phyloP scores from a whole-genome alignment of 202 grass and related monocot genomes.

The Panicum hallii region DNA sequence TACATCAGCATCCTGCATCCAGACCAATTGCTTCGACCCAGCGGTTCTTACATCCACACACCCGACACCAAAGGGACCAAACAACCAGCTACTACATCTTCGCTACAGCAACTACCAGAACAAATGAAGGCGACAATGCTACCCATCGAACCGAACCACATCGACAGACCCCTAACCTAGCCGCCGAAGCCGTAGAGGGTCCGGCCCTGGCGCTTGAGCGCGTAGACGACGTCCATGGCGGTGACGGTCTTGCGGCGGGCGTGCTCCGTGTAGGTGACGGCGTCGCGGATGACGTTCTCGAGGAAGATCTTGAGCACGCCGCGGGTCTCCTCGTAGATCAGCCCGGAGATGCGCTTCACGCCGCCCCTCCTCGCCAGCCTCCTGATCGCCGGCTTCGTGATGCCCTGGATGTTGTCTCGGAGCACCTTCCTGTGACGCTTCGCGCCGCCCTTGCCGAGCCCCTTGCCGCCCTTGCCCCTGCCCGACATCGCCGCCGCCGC shows the following conservation, averaged over 20 bases:
- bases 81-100: neutral
- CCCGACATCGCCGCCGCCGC: conserved; percentile 58
- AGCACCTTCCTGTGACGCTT: conserved; percentile 96
- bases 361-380: conserved; percentile 76
- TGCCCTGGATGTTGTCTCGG: conserved; percentile 95
- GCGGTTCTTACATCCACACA: neutral
- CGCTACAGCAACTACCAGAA: neutral
- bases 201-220: conserved; percentile 95
- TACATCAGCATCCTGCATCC: neutral
- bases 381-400: conserved; percentile 91
- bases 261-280: conserved; percentile 96
- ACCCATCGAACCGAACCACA: neutral
- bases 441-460: conserved; percentile 82
- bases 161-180: neutral
- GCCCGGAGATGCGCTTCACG: conserved; percentile 87
- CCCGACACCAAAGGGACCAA: too few relatives aligned
- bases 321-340: conserved; percentile 97
- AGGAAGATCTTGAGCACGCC: conserved; percentile 98
- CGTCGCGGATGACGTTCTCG: conserved; percentile 94
- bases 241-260: conserved; percentile 93
- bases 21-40: neutral
- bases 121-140: neutral
- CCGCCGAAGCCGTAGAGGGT: conserved; percentile 91
- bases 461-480: conserved; percentile 93
- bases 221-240: conserved; percentile 97